Conservation (phyloP, 164 flowering plant species). For the Vitis vinifera region DNA sequence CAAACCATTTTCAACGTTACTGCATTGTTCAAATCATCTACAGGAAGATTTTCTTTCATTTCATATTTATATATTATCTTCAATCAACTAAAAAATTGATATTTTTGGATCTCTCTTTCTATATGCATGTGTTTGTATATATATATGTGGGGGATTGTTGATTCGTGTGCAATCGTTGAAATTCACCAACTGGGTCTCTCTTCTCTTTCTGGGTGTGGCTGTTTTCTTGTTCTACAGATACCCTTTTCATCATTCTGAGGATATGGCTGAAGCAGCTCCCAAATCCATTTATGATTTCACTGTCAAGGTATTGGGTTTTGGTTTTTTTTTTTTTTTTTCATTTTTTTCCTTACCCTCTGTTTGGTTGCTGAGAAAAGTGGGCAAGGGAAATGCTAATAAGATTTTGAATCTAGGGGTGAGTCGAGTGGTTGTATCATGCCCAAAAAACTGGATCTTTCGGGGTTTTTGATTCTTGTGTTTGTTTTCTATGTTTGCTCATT, state of each 20-base stretch:
- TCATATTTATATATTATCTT: too few species aligned
- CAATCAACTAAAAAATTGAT: too few species aligned
- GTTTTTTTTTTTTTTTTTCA: neutral
- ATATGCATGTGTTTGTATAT: too few species aligned
- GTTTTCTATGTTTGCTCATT: neutral
- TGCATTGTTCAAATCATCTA: too few species aligned
- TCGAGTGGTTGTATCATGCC: neutral
- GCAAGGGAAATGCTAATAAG: too few species aligned
- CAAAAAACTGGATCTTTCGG: neutral
- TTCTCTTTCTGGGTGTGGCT: conserved; percentile 19
- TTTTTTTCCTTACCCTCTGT: neutral
- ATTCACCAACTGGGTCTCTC: conserved; percentile 15
- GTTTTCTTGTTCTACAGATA: conserved; percentile 18
- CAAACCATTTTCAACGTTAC: too few species aligned
- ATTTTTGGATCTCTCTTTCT: too few species aligned
- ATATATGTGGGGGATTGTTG: neutral
- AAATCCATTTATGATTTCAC: conserved; percentile 50
- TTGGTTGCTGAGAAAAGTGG: neutral
- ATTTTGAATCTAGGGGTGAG: neutral
- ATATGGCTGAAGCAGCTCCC: conserved; percentile 34
- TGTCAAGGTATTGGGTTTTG: conserved; percentile 39
- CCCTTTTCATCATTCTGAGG: conserved; percentile 2
- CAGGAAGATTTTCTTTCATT: too few species aligned
- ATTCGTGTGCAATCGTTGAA: conserved; percentile 4
- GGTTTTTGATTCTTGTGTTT: neutral